Base-by-base conservation (phyloP, 2,329 filamentous ascomycete species). In the Colletotrichum tofieldiae region DNA sequence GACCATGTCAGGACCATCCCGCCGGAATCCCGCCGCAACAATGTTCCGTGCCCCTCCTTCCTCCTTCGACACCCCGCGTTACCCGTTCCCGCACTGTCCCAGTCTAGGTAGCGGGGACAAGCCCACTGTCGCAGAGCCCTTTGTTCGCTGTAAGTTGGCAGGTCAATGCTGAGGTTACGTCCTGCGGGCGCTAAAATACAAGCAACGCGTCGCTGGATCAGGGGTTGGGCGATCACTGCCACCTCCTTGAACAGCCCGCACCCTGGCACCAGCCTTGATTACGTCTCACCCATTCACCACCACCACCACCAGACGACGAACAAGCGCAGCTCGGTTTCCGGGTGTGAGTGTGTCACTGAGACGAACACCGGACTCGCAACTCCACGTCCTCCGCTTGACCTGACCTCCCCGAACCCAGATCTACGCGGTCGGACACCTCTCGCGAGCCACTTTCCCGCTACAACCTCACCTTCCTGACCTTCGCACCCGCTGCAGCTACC, bases 151-250 rank as follows among this genome's bases (percentile, higher is more conserved):
- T 49, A 39, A 37, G 43, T 29, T 49, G 4, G 16, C 56, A 20
- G 59, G 12, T 49, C 7, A 14, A 12, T 11, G 61, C 18, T n/a
- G 37, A 61, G 23, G 23, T 45, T 60, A 61, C 58, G 41, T 47
- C 37, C 26, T 26, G 14, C 52, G 41, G 9, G 41, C 37, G 56
- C 56, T 43, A 43, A 11, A 41, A 58, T 20, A 58, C 11, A 20
- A 41, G 55, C 55, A 41, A 23, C 18, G 5, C 20, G 20, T 18
- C n/a, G 26, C 16, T 9, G 5, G 39, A 54, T 54, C 47, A 63
- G 60, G 60, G 60, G 47, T 76, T 76, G 75, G 74, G 73, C 73
- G 69, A 60, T 74, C 70, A 75, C 76, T 75, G 75, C 75, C 74
- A 75, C 75, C 75, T 75, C 76, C 74, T 77, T 56, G 67, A 56